phyloP scores from a whole-genome alignment of 768 basidiomycete genomes.

The Lactarius vividus region DNA sequence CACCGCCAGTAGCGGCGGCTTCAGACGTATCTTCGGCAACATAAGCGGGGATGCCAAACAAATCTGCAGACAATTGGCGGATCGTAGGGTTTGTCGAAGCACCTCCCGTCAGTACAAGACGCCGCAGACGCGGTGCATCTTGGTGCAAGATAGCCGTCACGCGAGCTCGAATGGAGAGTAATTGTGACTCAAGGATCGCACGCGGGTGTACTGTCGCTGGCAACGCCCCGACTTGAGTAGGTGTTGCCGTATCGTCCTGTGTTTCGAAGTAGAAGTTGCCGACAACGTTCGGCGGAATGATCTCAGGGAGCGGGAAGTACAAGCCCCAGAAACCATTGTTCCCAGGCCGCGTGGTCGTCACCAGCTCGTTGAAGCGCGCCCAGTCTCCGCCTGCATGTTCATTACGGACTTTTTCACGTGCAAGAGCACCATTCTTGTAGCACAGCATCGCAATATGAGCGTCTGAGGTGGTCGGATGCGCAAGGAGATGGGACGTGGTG shows the following conservation, averaged over 20 bases:
- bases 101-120: slow-evolving; percentile 78
- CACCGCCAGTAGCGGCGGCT: slow-evolving; percentile 71
- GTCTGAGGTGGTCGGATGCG: slow-evolving; percentile 59
- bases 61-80: slow-evolving; percentile 70
- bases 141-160: slow-evolving; percentile 65
- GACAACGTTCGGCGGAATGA: slow-evolving; percentile 74
- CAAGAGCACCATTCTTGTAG: slow-evolving; percentile 85
- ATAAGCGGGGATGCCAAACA: slow-evolving; percentile 76
- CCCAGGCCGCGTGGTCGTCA: slow-evolving; percentile 53
- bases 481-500: slow-evolving; percentile 71
- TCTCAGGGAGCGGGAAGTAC: slow-evolving; percentile 84
- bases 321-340: slow-evolving; percentile 63
- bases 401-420: slow-evolving; percentile 74
- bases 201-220: slow-evolving; percentile 57
- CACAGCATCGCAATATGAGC: slow-evolving; percentile 88
- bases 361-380: slow-evolving; percentile 64
- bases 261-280: slow-evolving; percentile 67
- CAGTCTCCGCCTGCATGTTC: slow-evolving; percentile 59
- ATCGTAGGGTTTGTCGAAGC: slow-evolving; percentile 71
- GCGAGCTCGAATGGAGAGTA: slow-evolving; percentile 75
- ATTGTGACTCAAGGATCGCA: slow-evolving; percentile 80
- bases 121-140: slow-evolving; percentile 51
- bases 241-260: slow-evolving; percentile 28
- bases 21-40: slow-evolving; percentile 54
- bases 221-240: slow-evolving; percentile 34